Evolutionary conservation across 495 filamentous ascomycete species (phyloP).

Genomic region (Penicillium waksmanii): DNA sequence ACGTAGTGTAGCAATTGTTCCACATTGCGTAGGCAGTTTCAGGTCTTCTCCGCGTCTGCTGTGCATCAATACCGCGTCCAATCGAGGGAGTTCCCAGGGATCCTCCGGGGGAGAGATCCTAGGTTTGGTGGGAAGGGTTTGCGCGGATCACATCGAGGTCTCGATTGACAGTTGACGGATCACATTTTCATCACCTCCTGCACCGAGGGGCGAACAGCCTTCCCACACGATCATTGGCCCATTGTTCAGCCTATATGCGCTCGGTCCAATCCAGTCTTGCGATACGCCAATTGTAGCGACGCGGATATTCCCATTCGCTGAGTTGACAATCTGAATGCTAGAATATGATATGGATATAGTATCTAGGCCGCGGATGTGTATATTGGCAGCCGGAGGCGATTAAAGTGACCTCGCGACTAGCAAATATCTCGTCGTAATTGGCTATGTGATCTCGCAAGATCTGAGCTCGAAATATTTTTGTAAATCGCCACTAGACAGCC

Average conservation of each 20-base stretch:
- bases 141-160: background rate
- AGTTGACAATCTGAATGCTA: background rate
- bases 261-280: slow-evolving; percentile 18
- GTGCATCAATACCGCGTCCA: background rate
- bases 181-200: slow-evolving; percentile 19
- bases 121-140: slow-evolving; percentile 11
- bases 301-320: slow-evolving; percentile 6
- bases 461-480: too few species aligned
- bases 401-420: too few species aligned
- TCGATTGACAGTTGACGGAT: slow-evolving; percentile 27
- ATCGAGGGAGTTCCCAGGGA: slow-evolving; percentile 4
- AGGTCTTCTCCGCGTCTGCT: slow-evolving; percentile 2
- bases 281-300: background rate
- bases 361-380: too few species aligned
- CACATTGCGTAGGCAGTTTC: slow-evolving; percentile 5
- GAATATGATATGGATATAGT: background rate
- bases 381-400: too few species aligned
- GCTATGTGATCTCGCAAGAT: too few species aligned
- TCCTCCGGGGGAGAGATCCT: slow-evolving; percentile 13
- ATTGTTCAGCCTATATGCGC: background rate
- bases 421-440: too few species aligned
- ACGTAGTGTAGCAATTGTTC: slow-evolving; percentile 1
- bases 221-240: slow-evolving; percentile 12
- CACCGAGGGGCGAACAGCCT: slow-evolving; percentile 9
- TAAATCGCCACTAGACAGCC: too few species aligned